Evolutionary conservation across 164 flowering plant species (phyloP), one percentile per base, ranked within the genome.

Genomic region (Magnolia kwangsiensis): DNA sequence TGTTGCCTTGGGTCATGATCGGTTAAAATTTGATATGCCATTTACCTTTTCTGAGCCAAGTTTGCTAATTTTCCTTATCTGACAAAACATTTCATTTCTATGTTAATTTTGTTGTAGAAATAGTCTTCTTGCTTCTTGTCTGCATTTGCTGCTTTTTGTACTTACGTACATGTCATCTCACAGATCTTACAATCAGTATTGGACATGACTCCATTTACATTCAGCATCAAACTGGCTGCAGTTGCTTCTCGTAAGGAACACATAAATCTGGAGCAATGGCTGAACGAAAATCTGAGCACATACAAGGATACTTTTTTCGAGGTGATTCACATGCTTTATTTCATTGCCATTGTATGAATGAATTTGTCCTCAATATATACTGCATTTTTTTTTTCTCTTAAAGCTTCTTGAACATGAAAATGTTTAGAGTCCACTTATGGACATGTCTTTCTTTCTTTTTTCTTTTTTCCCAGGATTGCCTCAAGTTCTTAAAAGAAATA

Each of bases 201-300:
- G 82, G 97, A 93, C 69, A 81, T 80, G 86, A 67, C 88, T 72
- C 98, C 98, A 55, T 85, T 82, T 79, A 11, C 80, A 71, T 83
- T 82, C 76, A 84, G 90, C 61, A 91, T 93, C 69, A 86, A 88
- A 74, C 65, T 95, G 78, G 98, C 97, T 75, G 90, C 86, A 23
- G 81, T 88, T 85, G 96, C 98, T 75, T 88, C 91, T 69, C 73
- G 75, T 69, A 90, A 87, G 79, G 98, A 90, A 67, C 80, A 82
- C 29, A 16, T 92, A 67, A 90, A 87, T 82, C 86, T 95, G 59
- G 98, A 92, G 81, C 89, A 85, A 72, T 95, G 98, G 98, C 80
- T 92, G 84, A 83, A 72, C 73, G 85, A 78, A 83, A 88, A 86
- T 69, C 69, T 95, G 55, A 83, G 31, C 74, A 77, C 86, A 18